Evolutionary conservation across 1,284 basidiomycete genomes (phyloP), one percentile per base, ranked within the genome.

Genomic region (Xerocomus amazonicus): DNA sequence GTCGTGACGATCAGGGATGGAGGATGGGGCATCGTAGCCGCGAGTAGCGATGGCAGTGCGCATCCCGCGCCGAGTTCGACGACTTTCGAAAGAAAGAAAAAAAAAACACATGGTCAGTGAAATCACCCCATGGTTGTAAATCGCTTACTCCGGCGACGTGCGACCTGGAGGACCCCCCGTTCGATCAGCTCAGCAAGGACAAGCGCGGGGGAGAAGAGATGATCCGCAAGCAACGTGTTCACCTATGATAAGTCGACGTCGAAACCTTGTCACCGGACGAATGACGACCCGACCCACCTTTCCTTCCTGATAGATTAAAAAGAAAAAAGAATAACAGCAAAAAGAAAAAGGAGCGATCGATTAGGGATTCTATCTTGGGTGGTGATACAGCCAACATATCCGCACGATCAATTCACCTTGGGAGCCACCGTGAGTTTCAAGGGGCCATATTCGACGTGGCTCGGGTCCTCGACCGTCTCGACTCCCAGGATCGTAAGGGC

Each of bases 11-110:
- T 70, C 17, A 80, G 64, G 5, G 72, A 66, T 3, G 83, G 83
- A 4, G 75, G 68, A 1, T 66, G 54, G 3, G 67, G 50, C 8
- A 71, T 60, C 5, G 74, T 78, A 23, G 80, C 72, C 26, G 80
- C 59, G 3, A 89, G 70, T 4, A 87, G 67, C 1, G 82, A 84
- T 3, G 84, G 84, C 9, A 89, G 63, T 14, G 77, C 84, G 42
- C 78, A 77, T 7, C 84, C 84, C 14, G 84, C 76, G 4, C 83
- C 84, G 4, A 88, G 76, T 61, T 88, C 85, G 7, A 88, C 60
- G 0, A 83, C 84, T 84, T 48, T 3, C 29, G 29, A n/a, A n/a
- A n/a, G 19, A 23, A 23, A 23, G 19, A 23, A 23, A 23, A 23
- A 4, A 23, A 23, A 23, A 23, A 23, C 19, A 23, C 19, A 23